Conservation (phyloP, 1,139 yeast genomes). For the Yamadazyma oceani region DNA sequence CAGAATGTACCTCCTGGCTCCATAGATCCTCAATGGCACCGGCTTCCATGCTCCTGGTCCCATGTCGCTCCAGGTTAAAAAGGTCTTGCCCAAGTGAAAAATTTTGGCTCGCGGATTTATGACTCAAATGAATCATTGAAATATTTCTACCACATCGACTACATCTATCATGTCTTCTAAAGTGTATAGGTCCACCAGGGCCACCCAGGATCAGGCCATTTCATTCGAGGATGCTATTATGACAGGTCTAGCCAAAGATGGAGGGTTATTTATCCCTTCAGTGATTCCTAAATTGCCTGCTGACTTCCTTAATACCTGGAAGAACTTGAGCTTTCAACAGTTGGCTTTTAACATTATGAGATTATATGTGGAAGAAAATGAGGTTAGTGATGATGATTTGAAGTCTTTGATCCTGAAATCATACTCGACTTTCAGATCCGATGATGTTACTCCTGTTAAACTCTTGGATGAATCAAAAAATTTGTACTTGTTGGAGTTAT, state of each 20-base stretch:
- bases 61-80: too few relatives aligned
- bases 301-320: constrained; percentile 67
- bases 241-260: constrained; percentile 93
- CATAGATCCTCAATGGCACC: too few relatives aligned
- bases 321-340: constrained; percentile 72
- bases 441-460: constrained; percentile 81
- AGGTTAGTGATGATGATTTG: constrained; percentile 73
- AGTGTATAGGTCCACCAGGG: constrained; percentile 85
- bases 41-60: too few relatives aligned
- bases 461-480: constrained; percentile 51
- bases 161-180: constrained; percentile 38
- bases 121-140: too few relatives aligned
- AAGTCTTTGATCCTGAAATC: constrained; percentile 62
- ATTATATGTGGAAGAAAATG: constrained; percentile 65
- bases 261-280: constrained; percentile 91
- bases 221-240: constrained; percentile 92
- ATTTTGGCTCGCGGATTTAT: too few relatives aligned
- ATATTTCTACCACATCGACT: too few relatives aligned
- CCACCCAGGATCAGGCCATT: constrained; percentile 49
- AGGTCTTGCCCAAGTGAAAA: too few relatives aligned
- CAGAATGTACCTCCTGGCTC: too few relatives aligned
- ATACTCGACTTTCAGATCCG: constrained; percentile 85
- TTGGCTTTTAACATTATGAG: constrained; percentile 86
- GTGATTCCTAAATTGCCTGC: constrained; percentile 68
- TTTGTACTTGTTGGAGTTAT: constrained; percentile 80